Base-by-base conservation (phyloP, 441 rosid genomes). In the Raphanus hybrid region DNA sequence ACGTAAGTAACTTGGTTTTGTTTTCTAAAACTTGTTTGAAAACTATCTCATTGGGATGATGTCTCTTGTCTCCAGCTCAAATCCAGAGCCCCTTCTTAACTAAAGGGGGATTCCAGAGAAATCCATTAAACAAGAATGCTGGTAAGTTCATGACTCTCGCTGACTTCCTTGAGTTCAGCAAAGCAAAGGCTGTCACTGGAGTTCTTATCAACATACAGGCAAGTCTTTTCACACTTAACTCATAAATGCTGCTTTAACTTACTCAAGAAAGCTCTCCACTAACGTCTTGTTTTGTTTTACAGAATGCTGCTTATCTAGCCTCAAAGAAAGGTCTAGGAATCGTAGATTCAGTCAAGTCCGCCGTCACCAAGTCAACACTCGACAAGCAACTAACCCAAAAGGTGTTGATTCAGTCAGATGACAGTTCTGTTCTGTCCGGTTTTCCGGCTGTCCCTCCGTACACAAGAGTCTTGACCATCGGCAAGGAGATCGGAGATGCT, bases 231-330 rank as follows among this genome's bases (percentile, higher is more conserved):
- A 37, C 43, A 1, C 43, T 2, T 37, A 37, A 67, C 2, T 6
- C 39, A 6, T 35, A 35, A 35, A 35, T 35, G 2, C 57, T 67
- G 26, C 41, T 2, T 15, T 15, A 84, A 86, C 5, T 64, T 12
- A 39, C 34, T 32, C 16, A 55, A 55, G 6, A 2, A 1, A 64
- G 1, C 69, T 70, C 69, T 70, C 48, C 16, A 10, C 16, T 71
- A 37, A 80, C 10, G 15, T 3, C 2, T 29, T 71, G 1, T n/a
- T 14, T 66, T 27, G 8, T 35, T 48, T 10, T 23, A 23, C 89
- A 94, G 98, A 90, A 94, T 73, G 97, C 97, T 58, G 94, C 96
- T 72, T 94, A 87, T 82, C 83, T 94, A 27, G 97, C 97, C 55
- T 85, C 97, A 9, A 86, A 90, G 80, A 87, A 85, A 80, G 96